These are phyloP conservation scores for Debaryomyces coudertii DNA, from an alignment of 1,139 yeast species.

Conservation along the genomic window DNA sequence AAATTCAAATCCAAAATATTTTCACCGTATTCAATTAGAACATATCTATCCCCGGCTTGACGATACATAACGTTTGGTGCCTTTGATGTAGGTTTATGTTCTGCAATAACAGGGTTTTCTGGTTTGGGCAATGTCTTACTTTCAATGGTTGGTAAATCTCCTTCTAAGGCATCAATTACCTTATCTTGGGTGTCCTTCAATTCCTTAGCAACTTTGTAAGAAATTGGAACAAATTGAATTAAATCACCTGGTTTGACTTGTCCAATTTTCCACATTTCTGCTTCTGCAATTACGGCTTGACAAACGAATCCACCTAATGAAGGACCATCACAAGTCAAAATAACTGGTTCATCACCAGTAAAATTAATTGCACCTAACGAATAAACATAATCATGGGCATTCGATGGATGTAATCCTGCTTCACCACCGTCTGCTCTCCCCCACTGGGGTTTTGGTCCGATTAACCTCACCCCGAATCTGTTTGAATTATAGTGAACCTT, in stretches of 20 bases:
- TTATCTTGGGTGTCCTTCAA: conserved; percentile 64
- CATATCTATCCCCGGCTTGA: conserved; percentile 95
- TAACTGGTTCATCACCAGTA: conserved; percentile 98
- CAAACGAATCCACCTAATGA: conserved; percentile 97
- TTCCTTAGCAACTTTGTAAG: conserved; percentile 65
- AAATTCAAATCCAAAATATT: conserved; percentile 82
- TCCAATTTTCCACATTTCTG: conserved; percentile 98
- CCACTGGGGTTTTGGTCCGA: conserved; percentile 97
- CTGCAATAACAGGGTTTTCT: conserved; percentile 64
- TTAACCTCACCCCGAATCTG: conserved; percentile 90
- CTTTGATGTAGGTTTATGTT: conserved; percentile 47
- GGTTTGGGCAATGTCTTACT: conserved; percentile 42
- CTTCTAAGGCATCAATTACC: conserved; percentile 48
- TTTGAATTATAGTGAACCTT: conserved; percentile 96
- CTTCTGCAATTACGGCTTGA: conserved; percentile 91
- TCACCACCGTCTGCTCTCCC: conserved; percentile 98
- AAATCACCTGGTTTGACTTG: conserved; percentile 94
- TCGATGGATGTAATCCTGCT: conserved; percentile 96
- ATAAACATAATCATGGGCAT: conserved; percentile 96
- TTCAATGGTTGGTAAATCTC: conserved; percentile 43
- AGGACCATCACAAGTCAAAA: conserved; percentile 96
- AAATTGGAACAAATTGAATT: conserved; percentile 77
- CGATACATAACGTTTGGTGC: conserved; percentile 82
- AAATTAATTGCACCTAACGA: conserved; percentile 95
- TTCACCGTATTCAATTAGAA: conserved; percentile 91